Percentiles rank a stretch among this genome's conserved stretches.
These are phyloP conservation scores for Hypholoma sublateritium DNA, from an alignment of 768 basidiomycete species.

Conservation along the genomic window DNA sequence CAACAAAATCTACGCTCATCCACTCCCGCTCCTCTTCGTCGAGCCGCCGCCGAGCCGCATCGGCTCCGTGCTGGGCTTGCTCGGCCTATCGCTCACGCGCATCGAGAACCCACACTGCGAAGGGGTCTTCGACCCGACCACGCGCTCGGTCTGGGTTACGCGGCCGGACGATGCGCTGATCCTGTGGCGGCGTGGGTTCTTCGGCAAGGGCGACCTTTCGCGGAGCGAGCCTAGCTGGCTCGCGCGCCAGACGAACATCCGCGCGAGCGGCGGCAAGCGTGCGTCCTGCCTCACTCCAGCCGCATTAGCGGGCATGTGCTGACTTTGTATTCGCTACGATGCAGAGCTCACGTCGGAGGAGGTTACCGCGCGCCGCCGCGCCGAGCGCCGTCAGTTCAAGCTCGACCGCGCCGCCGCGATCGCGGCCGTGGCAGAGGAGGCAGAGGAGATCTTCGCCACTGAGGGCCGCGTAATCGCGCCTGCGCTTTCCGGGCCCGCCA, in stretches of 20 bases:
- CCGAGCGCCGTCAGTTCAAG: conserved; percentile 92
- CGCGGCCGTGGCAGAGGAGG: conserved; percentile 76
- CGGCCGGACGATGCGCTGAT: conserved; percentile 60
- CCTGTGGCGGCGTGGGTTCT: conserved; percentile 91
- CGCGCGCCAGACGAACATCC: conserved; percentile 70
- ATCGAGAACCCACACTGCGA: conserved; percentile 72
- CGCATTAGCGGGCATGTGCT: background rate
- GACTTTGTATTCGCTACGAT: background rate
- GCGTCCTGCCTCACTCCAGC: conserved; percentile 28
- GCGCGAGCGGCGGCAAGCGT: conserved; percentile 61
- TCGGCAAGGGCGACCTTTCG: conserved; percentile 94
- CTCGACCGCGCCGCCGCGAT: conserved; percentile 88
- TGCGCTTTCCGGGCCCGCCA: conserved; percentile 57
- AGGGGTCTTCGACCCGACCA: conserved; percentile 74
- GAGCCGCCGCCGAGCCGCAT: conserved; percentile 42
- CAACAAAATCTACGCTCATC: conserved; percentile 66
- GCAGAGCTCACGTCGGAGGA: conserved; percentile 87
- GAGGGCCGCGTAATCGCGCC: conserved; percentile 67
- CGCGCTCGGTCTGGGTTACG: conserved; percentile 87
- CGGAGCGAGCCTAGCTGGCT: conserved; percentile 96
- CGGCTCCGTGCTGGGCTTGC: conserved; percentile 46
- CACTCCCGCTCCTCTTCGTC: conserved; percentile 61
- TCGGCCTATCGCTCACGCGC: conserved; percentile 59
- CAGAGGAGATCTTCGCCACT: conserved; percentile 69
- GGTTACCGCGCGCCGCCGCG: conserved; percentile 81